Percentiles rank a stretch among this genome's conserved stretches.
These are phyloP conservation scores for Apiotrichum akiyoshidainum DNA, from an alignment of 1,284 basidiomycete species.

Conservation along the genomic window DNA sequence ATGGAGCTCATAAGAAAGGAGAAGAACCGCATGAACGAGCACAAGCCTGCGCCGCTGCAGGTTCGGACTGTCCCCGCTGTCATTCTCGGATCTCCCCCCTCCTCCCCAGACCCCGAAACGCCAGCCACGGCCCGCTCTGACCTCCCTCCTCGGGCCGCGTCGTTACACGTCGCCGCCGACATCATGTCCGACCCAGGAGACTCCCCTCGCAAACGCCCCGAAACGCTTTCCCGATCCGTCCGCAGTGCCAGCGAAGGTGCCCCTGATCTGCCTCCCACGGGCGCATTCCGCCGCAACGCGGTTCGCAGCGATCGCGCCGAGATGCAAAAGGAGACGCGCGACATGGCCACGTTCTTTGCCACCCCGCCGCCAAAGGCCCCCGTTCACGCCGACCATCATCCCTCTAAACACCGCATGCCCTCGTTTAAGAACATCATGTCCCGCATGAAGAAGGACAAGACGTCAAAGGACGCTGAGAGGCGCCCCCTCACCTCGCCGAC, in stretches of 20 bases:
- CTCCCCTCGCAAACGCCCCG: not conserved
- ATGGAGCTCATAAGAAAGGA: conserved; percentile 12
- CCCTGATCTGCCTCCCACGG: not conserved
- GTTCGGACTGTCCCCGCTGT: conserved; percentile 39
- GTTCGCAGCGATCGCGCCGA: conserved; percentile 7
- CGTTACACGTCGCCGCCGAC: not conserved
- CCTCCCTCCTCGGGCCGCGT: not conserved
- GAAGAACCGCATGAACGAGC: not conserved
- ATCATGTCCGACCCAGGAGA: not conserved
- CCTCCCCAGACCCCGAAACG: not conserved
- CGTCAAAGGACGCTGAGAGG: conserved; percentile 2
- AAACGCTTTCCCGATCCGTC: not conserved
- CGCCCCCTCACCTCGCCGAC: not conserved
- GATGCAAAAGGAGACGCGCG: conserved; percentile 25
- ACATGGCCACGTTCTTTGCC: conserved; percentile 44
- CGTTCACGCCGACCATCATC: not conserved
- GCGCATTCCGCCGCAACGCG: not conserved
- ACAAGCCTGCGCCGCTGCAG: not conserved
- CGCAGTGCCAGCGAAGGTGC: conserved; percentile 15
- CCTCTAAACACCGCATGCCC: not conserved
- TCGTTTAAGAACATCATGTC: conserved; percentile 15
- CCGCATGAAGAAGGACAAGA: conserved; percentile 5
- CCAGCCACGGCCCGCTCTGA: not conserved
- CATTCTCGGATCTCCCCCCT: conserved; percentile 32
- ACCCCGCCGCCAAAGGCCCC: not conserved